Evolutionary conservation across 371 early-diverging fungal genomes (phyloP).

Genomic region (Rhizomucor miehei): DNA sequence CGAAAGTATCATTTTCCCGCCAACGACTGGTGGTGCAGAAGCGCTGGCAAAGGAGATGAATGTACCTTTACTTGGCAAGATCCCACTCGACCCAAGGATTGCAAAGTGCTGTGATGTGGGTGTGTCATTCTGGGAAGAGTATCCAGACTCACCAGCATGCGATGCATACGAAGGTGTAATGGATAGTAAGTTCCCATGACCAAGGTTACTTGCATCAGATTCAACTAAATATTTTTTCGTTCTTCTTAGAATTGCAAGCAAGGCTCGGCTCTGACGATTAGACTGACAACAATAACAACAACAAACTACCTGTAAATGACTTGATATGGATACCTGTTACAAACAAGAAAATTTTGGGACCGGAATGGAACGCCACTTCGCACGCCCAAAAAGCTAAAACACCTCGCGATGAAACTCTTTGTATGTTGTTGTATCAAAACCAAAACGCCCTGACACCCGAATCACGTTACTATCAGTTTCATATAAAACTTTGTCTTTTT

Average conservation of each 20-base stretch:
- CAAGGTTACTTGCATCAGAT: background rate
- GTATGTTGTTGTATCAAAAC: too few species aligned
- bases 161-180: conserved; percentile 74
- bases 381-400: too few species aligned
- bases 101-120: conserved; percentile 83
- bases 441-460: too few species aligned
- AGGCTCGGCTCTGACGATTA: too few species aligned
- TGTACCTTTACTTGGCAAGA: conserved; percentile 77
- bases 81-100: conserved; percentile 92
- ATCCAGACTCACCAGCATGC: conserved; percentile 86
- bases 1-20: conserved; percentile 84
- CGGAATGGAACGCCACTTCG: background rate
- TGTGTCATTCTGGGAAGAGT: conserved; percentile 80
- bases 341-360: background rate
- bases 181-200: conserved; percentile 34
- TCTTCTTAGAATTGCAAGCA: too few species aligned
- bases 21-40: conserved; percentile 89
- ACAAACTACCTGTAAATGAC: background rate
- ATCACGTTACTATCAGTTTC: conserved; percentile 1
- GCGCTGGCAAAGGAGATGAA: conserved; percentile 77
- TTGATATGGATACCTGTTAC: background rate
- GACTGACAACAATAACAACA: too few species aligned
- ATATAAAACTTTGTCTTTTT: background rate
- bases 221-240: too few species aligned
- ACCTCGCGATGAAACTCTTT: too few species aligned